Percentiles rank a stretch among this genome's conserved stretches.
These are phyloP conservation scores for Porodaedalea pini DNA, from an alignment of 1,284 basidiomycete genomes.

Conservation along the genomic window DNA sequence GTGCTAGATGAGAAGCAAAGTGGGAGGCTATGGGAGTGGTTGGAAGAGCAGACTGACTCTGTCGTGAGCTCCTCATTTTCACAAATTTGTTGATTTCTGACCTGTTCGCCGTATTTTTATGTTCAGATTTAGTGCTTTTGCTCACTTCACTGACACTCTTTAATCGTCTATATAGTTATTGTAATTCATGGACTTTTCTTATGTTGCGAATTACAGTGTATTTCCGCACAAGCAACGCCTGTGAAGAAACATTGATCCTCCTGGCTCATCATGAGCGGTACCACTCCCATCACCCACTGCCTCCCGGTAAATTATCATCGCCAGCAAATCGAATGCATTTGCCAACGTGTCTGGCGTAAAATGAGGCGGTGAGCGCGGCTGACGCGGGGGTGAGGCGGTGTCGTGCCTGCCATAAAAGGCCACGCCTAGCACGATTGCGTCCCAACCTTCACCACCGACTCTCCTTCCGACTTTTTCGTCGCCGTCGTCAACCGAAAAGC, in stretches of 20 bases:
- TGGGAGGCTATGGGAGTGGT: constrained; percentile 26
- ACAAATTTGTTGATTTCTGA: too few species aligned
- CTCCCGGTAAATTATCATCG: too few species aligned
- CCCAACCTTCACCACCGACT: neutral
- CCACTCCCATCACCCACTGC: too few species aligned
- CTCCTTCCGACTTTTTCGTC: neutral
- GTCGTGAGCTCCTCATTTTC: neutral
- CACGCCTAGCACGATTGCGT: neutral
- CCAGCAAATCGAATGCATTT: too few species aligned
- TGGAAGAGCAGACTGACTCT: constrained; percentile 22
- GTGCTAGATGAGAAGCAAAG: constrained; percentile 20
- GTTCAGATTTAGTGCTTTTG: neutral
- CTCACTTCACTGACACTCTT: too few species aligned
- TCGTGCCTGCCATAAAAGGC: constrained; percentile 8
- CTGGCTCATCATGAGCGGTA: too few species aligned
- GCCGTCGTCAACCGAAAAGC: neutral
- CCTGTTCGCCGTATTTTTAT: neutral
- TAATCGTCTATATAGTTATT: too few species aligned
- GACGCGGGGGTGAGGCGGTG: neutral
- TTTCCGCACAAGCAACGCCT: too few species aligned
- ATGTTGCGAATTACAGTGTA: too few species aligned
- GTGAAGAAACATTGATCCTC: too few species aligned
- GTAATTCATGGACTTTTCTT: too few species aligned
- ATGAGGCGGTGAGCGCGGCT: neutral
- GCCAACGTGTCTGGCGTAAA: too few species aligned